Evolutionary conservation across 169 alveolate genomes (phyloP).

Genomic region (Cryptosporidium sp.): DNA sequence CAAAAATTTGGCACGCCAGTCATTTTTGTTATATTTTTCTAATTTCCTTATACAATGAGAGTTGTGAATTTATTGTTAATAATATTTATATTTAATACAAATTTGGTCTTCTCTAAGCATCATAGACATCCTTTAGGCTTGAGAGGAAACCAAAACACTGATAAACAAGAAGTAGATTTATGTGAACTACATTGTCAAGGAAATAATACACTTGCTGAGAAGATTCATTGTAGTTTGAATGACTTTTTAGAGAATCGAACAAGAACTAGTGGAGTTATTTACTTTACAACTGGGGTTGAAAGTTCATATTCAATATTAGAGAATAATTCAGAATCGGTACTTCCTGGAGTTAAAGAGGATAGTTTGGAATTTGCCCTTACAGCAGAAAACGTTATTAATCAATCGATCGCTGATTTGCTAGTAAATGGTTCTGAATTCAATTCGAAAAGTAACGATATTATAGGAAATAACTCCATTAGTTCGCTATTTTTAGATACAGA

Average conservation of each 20-base stretch:
- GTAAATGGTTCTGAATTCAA: slow-evolving; percentile 54
- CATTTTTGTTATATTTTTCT: slow-evolving; percentile 9
- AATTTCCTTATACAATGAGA: background rate
- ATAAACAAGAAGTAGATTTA: background rate
- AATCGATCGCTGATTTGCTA: slow-evolving; percentile 1
- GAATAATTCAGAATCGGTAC: background rate
- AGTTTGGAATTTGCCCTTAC: background rate
- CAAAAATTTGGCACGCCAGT: background rate
- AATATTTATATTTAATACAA: background rate
- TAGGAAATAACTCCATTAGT: slow-evolving; percentile 11
- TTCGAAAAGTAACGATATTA: background rate
- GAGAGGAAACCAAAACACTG: slow-evolving; percentile 30
- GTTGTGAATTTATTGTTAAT: slow-evolving; percentile 4
- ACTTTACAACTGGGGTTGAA: slow-evolving; percentile 26
- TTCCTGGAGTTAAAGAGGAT: background rate
- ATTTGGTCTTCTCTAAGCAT: slow-evolving; percentile 33
- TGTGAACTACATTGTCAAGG: slow-evolving; percentile 1
- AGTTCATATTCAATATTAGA: slow-evolving; percentile 16
- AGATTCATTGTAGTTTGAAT: slow-evolving; percentile 22
- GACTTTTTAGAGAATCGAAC: slow-evolving; percentile 16
- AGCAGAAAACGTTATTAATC: background rate
- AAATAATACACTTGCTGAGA: slow-evolving; percentile 44
- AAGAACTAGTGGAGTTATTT: slow-evolving; percentile 15
- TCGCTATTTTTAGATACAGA: slow-evolving; percentile 28
- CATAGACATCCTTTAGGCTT: slow-evolving; percentile 35